These are phyloP conservation scores for Talaromyces sp. DNA, from an alignment of 2,329 filamentous ascomycete genomes.

Conservation along the genomic window DNA sequence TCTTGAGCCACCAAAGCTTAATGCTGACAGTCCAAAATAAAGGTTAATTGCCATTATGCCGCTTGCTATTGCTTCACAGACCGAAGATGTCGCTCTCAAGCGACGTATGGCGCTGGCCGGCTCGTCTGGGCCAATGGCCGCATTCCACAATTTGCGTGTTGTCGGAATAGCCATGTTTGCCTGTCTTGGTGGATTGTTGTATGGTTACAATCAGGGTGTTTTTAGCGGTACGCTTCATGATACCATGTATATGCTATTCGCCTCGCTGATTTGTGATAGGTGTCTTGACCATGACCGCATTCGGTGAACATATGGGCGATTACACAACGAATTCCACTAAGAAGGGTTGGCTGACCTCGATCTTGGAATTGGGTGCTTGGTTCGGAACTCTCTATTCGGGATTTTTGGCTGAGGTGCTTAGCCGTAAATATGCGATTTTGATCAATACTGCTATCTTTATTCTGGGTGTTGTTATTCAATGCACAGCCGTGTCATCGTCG, in stretches of 20 bases:
- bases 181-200: constrained; percentile 54
- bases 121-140: constrained; percentile 49
- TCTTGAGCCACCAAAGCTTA: neutral
- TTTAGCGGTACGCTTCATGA: constrained; percentile 19
- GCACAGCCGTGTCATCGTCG: constrained; percentile 49
- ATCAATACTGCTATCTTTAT: constrained; percentile 42
- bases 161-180: constrained; percentile 61
- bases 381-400: constrained; percentile 68
- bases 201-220: constrained; percentile 30
- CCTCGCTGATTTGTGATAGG: constrained; percentile 11
- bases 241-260: neutral
- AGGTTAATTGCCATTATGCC: constrained; percentile 3
- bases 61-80: constrained; percentile 12
- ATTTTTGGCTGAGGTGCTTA: constrained; percentile 66
- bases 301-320: constrained; percentile 24
- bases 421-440: constrained; percentile 61
- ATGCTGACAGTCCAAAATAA: neutral
- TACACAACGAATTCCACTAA: constrained; percentile 23
- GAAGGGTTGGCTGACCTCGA: constrained; percentile 44
- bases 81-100: constrained; percentile 51
- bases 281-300: constrained; percentile 20
- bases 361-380: constrained; percentile 75
- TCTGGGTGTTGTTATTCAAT: constrained; percentile 63
- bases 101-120: constrained; percentile 56
- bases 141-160: constrained; percentile 60